phyloP scores from a whole-genome alignment of 306 rosid species.

The Rosa rugosa region DNA sequence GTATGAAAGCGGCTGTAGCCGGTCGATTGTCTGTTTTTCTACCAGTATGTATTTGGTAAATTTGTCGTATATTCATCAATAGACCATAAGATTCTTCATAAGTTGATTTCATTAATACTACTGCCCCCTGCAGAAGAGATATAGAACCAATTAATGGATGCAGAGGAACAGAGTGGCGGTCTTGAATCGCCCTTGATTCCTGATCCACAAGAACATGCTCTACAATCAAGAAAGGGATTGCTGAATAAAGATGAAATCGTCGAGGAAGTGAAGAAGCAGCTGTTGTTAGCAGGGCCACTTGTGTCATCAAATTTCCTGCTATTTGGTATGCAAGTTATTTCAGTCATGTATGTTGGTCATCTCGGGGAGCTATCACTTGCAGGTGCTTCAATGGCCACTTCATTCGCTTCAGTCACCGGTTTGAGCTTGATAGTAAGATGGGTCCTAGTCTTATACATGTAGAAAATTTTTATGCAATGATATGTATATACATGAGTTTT shows the following conservation, averaged over 20 bases:
- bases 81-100: not conserved
- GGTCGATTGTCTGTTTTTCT: too few species aligned
- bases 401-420: slow-evolving; percentile 43
- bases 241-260: slow-evolving; percentile 8
- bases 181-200: slow-evolving; percentile 30
- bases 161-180: slow-evolving; percentile 11
- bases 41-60: too few species aligned
- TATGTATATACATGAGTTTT: not conserved
- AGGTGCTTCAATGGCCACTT: slow-evolving; percentile 45
- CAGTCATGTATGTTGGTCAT: slow-evolving; percentile 44
- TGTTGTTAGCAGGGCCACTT: slow-evolving; percentile 34
- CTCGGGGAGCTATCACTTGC: slow-evolving; percentile 39
- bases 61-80: too few species aligned
- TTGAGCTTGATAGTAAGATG: slow-evolving; percentile 34
- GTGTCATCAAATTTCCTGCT: slow-evolving; percentile 25
- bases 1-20: too few species aligned
- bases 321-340: slow-evolving; percentile 31
- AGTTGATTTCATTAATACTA: not conserved
- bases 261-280: slow-evolving; percentile 33
- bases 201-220: not conserved
- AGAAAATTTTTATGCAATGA: not conserved
- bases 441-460: not conserved
- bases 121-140: not conserved
- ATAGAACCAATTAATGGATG: slow-evolving; percentile 7
- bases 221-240: not conserved